Percentiles rank a stretch among this genome's conserved stretches.
phyloP scores from a whole-genome alignment of 805 yeast genomes.

The Naumovozyma dairenensis region DNA sequence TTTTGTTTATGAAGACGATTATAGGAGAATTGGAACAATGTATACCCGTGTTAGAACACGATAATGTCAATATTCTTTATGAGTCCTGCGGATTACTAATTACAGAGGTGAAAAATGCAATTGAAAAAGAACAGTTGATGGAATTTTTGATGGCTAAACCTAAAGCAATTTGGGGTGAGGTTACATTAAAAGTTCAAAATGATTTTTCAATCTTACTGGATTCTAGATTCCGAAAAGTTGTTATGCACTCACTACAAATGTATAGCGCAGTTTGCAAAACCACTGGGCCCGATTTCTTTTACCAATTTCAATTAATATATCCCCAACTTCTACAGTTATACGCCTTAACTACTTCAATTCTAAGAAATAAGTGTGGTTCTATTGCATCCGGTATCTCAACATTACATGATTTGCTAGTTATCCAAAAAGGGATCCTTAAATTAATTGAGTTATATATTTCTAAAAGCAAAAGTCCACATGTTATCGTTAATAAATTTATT shows the following conservation, averaged over 20 bases:
- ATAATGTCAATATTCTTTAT: conserved; percentile 90
- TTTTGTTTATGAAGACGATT: conserved; percentile 82
- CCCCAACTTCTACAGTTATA: too few relatives aligned
- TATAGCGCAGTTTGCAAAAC: conserved; percentile 91
- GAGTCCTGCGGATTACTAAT: conserved; percentile 91
- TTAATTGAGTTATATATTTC: conserved; percentile 77
- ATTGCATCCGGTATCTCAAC: too few relatives aligned
- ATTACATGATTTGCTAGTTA: conserved; percentile 85
- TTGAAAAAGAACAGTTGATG: conserved; percentile 56
- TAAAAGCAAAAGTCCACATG: conserved; percentile 71
- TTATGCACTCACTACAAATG: conserved; percentile 84
- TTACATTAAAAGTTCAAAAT: conserved; percentile 66
- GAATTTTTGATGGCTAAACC: conserved; percentile 77
- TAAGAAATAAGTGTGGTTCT: too few relatives aligned
- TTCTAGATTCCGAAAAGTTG: conserved; percentile 72
- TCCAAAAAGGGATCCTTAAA: conserved; percentile 82
- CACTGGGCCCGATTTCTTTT: conserved; percentile 74
- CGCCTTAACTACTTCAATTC: too few relatives aligned
- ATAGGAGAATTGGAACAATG: conserved; percentile 67
- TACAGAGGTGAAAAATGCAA: conserved; percentile 64
- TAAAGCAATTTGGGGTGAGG: conserved; percentile 83
- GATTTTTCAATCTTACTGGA: conserved; percentile 66
- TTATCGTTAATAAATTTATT: conserved; percentile 65
- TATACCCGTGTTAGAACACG: conserved; percentile 85
- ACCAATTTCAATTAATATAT: conserved; percentile 75